These are phyloP conservation scores for Astragalus glycyphyllos DNA, from an alignment of 306 rosid species.

Conservation along the genomic window DNA sequence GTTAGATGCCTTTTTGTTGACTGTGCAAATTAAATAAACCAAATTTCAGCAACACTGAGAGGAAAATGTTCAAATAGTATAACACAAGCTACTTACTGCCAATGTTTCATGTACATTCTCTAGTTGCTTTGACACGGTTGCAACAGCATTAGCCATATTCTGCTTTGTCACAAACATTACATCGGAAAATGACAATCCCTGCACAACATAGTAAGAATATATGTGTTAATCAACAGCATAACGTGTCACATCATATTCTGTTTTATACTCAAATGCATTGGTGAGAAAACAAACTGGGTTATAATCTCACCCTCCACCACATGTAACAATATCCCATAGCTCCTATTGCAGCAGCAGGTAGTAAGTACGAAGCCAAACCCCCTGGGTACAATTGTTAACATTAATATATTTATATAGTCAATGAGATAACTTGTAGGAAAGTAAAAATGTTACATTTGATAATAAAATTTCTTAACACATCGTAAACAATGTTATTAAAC, in stretches of 20 bases:
- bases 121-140: slow-evolving; percentile 70
- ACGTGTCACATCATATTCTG: slow-evolving; percentile 14
- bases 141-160: slow-evolving; percentile 76
- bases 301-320: slow-evolving; percentile 74
- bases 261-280: slow-evolving; percentile 11
- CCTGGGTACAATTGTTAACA: slow-evolving; percentile 52
- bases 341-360: slow-evolving; percentile 84
- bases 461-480: slow-evolving; percentile 10
- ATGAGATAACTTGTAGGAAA: neutral
- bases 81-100: slow-evolving; percentile 63
- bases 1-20: slow-evolving; percentile 73
- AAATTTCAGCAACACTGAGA: slow-evolving; percentile 15
- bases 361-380: slow-evolving; percentile 65
- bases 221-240: slow-evolving; percentile 30
- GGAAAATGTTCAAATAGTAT: slow-evolving; percentile 31
- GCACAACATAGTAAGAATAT: slow-evolving; percentile 28
- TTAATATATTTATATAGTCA: slow-evolving; percentile 21
- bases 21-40: slow-evolving; percentile 45
- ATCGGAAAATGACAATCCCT: slow-evolving; percentile 82
- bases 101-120: slow-evolving; percentile 76
- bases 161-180: slow-evolving; percentile 85
- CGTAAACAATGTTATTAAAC: neutral
- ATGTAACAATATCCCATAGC: slow-evolving; percentile 84
- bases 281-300: slow-evolving; percentile 8
- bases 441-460: neutral